Evolutionary conservation across 2,329 filamentous ascomycete species (phyloP), one percentile per base, ranked within the genome.

Genomic region (Ceratocystis lukuohia): DNA sequence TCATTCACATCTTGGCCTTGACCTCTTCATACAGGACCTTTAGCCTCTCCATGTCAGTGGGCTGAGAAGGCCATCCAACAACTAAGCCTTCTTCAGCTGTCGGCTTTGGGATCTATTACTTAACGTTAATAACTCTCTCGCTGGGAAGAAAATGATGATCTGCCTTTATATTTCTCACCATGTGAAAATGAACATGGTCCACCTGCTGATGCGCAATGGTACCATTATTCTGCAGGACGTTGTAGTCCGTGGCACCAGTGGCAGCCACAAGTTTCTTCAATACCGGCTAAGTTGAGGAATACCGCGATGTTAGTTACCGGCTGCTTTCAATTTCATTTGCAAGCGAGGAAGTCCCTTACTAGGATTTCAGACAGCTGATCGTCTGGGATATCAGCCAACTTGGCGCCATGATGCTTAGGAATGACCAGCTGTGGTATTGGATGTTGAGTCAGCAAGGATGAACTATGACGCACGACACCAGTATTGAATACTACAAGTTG

Each of bases 171-270:
- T 41, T 46, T 71, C 80, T 70, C 82, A 91, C 88, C 85, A 97
- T 87, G 74, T 99, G 94, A 77, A 99, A 93, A 75, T 96, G 92
- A 71, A 95, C 93, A 78, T 99, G 94, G 71, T 91, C 88, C 69
- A 99, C 93, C 70, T 88, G 80, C 78, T 97, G 94, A 76, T 99
- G 94, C 20, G 94, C 94, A 72, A 93, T 84, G 25, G 84, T 80
- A 64, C 94, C 94, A 73, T 99, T 99, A 79, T 99, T 99, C 79
- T 99, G 94, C 68, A 99, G 79, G 62, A 99, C 83, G 74, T 99
- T 99, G 81, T 91, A 99, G 76, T 97, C 83, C 64, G 80, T 79
- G 3, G 88, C 86, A 46, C 89, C 89, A 3, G 84, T 85, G 33
- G 91, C 93, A 22, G 80, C 76, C 62, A 88, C 91, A 61, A 99